Conservation (phyloP, 176 grass and related monocot genomes). For the Chloris gayana region DNA sequence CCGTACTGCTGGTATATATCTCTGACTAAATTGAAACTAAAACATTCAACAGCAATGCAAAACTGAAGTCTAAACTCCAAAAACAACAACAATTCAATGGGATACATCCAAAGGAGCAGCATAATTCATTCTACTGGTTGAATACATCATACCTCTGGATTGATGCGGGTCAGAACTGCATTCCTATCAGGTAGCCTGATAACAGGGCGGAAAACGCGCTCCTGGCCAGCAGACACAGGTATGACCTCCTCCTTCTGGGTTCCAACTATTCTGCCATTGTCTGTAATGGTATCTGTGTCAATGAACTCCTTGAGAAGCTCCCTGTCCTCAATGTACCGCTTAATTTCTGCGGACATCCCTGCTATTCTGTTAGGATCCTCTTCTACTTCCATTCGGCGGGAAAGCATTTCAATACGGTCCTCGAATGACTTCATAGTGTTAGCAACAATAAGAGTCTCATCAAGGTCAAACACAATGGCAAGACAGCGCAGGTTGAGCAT, state of each 20-base stretch:
- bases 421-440: constrained; percentile 98
- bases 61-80: background rate
- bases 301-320: constrained; percentile 87
- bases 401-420: constrained; percentile 67
- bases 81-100: background rate
- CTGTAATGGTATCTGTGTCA: constrained; percentile 65
- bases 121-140: constrained; percentile 3
- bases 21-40: background rate
- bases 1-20: background rate
- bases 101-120: constrained; percentile 11
- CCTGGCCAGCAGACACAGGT: constrained; percentile 44
- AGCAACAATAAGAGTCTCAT: constrained; percentile 96
- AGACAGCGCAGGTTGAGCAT: constrained; percentile 93
- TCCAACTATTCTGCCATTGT: constrained; percentile 60
- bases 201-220: constrained; percentile 67
- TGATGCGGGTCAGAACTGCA: constrained; percentile 91
- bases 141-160: constrained; percentile 69
- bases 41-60: background rate
- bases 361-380: constrained; percentile 77
- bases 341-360: constrained; percentile 92
- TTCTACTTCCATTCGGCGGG: constrained; percentile 69
- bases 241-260: constrained; percentile 76
- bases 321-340: constrained; percentile 88
- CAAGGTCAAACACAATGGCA: constrained; percentile 95
- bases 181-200: constrained; percentile 83